Base-by-base conservation (phyloP, 2,329 filamentous ascomycete species). In the Clonostachys byssicola region DNA sequence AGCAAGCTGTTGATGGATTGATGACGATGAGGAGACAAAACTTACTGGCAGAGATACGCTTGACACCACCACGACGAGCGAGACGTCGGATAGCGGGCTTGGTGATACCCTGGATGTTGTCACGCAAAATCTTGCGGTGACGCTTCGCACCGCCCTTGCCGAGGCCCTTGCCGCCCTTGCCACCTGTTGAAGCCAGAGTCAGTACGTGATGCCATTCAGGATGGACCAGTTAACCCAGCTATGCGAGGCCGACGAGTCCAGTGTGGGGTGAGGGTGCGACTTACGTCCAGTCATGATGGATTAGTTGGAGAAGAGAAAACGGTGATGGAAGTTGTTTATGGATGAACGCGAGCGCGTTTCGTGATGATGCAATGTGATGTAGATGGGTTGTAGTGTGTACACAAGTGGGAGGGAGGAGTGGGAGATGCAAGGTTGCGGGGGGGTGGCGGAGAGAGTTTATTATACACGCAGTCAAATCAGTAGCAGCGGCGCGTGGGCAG, bases 91-190 rank as follows among this genome's bases (percentile, higher is more conserved):
- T 96, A 65, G 92, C 92, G 64, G 92, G 92, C 88, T 96, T 96
- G 68, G 92, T 96, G 70, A 96, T 96, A 78, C 92, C 92, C 80
- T 96, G 92, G 70, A 96, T 96, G 88, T 96, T 96, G 88, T 96
- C 92, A 77, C 92, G 90, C 74, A 96, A 83, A 81, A 96, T 96
- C 89, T 96, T 96, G 68, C 92, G 86, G 80, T 96, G 92, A 77
- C 92, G 92, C 88, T 96, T 97, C 76, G 92, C 92, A 73, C 92
- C 92, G 59, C 92, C 92, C 86, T 96, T 96, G 73, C 92, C 92
- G 75, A 96, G 90, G 72, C 91, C 92, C 85, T 96, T 96, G 71
- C 92, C 92, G 74, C 91, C 91, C 79, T 95, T 95, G 72, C 90
- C 90, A 72, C 89, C 89, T 94, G 61, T 61, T 53, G 51, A 57